Percentiles rank a stretch among this genome's conserved stretches.
Conservation (phyloP, 2,329 filamentous ascomycete genomes). For the Metarhizium humberi region DNA sequence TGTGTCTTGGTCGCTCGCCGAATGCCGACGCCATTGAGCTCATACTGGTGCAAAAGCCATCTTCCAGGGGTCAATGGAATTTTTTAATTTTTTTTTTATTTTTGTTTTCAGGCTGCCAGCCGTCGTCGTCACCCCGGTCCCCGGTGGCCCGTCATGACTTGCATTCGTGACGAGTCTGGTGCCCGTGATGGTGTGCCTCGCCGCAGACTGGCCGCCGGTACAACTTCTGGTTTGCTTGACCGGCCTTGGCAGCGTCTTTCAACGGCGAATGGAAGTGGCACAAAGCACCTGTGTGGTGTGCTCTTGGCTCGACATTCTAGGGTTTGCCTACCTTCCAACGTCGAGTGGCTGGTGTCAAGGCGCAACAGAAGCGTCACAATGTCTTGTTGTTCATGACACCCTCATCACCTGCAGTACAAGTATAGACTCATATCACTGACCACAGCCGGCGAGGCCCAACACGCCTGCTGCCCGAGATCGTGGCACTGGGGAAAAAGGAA, state of each 20-base stretch:
- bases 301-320: not conserved
- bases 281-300: not conserved
- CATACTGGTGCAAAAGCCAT: not conserved
- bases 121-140: not conserved
- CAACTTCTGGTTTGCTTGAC: not conserved
- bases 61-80: not conserved
- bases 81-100: too few species aligned
- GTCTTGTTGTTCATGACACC: not conserved
- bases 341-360: not conserved
- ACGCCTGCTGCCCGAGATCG: not conserved
- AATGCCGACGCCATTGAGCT: too few species aligned
- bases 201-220: too few species aligned
- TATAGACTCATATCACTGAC: not conserved
- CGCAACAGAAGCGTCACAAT: not conserved
- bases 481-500: not conserved
- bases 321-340: not conserved
- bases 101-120: not conserved
- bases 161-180: not conserved
- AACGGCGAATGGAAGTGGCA: not conserved
- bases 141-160: not conserved
- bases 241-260: not conserved
- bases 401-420: not conserved
- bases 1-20: not conserved
- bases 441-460: not conserved
- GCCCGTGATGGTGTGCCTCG: too few species aligned